Conservation (phyloP, 257 asterid species). For the Primulina eburnea region DNA sequence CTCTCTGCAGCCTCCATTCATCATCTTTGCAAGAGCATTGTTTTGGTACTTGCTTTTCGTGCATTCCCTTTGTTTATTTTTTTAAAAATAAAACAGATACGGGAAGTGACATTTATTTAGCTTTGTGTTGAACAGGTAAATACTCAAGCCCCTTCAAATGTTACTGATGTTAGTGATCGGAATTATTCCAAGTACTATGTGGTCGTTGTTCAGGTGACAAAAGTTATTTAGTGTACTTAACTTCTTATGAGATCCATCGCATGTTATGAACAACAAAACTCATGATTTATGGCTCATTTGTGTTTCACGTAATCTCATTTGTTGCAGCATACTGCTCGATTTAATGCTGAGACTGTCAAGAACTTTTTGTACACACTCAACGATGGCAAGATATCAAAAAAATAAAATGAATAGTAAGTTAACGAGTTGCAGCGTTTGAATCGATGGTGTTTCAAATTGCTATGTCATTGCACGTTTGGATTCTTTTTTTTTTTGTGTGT, state of each 20-base stretch:
- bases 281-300: conserved; percentile 3
- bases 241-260: background rate
- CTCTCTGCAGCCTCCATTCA: conserved; percentile 77
- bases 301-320: background rate
- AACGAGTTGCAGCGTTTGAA: background rate
- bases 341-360: conserved; percentile 87
- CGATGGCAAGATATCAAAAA: conserved; percentile 71
- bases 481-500: background rate
- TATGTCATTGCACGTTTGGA: background rate
- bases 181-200: conserved; percentile 83
- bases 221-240: background rate
- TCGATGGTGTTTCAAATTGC: conserved; percentile 18
- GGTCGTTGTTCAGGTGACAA: conserved; percentile 76
- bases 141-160: conserved; percentile 74
- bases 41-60: conserved; percentile 50
- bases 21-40: conserved; percentile 99
- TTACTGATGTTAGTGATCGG: conserved; percentile 78
- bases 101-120: background rate
- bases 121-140: conserved; percentile 53
- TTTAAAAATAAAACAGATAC: too few species aligned
- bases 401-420: conserved; percentile 86
- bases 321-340: conserved; percentile 83
- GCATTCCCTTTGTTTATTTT: background rate
- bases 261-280: conserved; percentile 2
- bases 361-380: conserved; percentile 69